These are phyloP conservation scores for Trichoderma sp. DNA, from an alignment of 2,329 filamentous ascomycete species.

Conservation along the genomic window DNA sequence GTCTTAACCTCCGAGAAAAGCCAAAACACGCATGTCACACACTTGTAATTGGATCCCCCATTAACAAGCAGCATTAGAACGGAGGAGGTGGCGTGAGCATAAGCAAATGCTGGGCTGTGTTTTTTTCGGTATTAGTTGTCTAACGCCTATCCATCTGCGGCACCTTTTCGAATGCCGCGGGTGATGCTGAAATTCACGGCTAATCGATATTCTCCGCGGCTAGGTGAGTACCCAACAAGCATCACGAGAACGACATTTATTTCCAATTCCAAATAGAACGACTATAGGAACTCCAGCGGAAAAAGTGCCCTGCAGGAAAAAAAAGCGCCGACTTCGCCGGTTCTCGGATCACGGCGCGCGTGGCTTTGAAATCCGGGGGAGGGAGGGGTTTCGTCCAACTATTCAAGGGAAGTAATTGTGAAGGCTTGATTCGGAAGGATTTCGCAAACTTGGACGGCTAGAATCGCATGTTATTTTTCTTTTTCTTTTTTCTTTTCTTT, in stretches of 20 bases:
- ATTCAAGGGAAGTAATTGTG: too few species aligned
- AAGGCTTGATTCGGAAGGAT: not conserved
- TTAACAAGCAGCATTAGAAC: not conserved
- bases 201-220: not conserved
- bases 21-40: not conserved
- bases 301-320: not conserved
- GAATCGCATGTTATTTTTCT: not conserved
- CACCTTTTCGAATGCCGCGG: not conserved
- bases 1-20: not conserved
- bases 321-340: not conserved
- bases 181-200: not conserved
- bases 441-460: not conserved
- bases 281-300: not conserved
- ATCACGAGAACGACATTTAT: not conserved
- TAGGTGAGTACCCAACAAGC: not conserved
- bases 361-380: not conserved
- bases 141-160: not conserved
- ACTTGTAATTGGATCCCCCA: not conserved
- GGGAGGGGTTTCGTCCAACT: too few species aligned
- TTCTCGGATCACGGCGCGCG: not conserved
- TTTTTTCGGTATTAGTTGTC: not conserved
- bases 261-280: not conserved
- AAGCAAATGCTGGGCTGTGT: not conserved
- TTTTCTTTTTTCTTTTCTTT: not conserved
- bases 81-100: not conserved